Evolutionary conservation across 2,329 filamentous ascomycete species (phyloP), one percentile per base, ranked within the genome.

Genomic region (Sclerotinia glacialis): DNA sequence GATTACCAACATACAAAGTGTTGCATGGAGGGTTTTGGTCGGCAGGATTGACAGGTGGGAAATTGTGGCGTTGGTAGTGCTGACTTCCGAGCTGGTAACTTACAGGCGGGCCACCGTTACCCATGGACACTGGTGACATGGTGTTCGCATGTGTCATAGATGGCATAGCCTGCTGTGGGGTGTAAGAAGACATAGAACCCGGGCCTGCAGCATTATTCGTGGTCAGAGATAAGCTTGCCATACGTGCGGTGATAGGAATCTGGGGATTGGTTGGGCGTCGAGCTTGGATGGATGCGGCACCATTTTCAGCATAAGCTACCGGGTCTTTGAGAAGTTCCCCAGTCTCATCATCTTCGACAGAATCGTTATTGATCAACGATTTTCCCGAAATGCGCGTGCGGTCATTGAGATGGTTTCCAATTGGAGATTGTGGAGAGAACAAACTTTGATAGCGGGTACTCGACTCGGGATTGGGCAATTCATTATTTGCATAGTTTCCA

Each of bases 11-110:
- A 75, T 99, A 98, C 8, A 99, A 83, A 0, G 95, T 99, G 76
- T 99, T 98, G 83, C 95, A 98, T 0, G 95, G 95, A 1, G 94
- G 94, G 73, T 98, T 97, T 78, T 97, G 91, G 75, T 99, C 94
- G 16, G 94, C 93, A 0, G 93, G 94, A 72, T 98, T 98, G 68
- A 92, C 91, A 0, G 93, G 90, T 18, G 94, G 94, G 69, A 92
- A 91, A 68, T 88, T 89, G 69, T 87, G 86, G 74, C 82, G 84
- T 70, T 80, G 82, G 71, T 85, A 90, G 68, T 86, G 83, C 71
- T 83, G 80, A 64, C 80, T 82, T 47, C 81, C 81, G 70, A 85
- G 81, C 70, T 84, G 83, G 73, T 84, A 89, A 67, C 81, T 81
- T 64, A 81, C 83, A 2, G 78, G 74, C 14, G 76, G 76, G 44